These are phyloP conservation scores for Gymnopus androsaceus DNA, from an alignment of 1,284 basidiomycete genomes.

Conservation along the genomic window DNA sequence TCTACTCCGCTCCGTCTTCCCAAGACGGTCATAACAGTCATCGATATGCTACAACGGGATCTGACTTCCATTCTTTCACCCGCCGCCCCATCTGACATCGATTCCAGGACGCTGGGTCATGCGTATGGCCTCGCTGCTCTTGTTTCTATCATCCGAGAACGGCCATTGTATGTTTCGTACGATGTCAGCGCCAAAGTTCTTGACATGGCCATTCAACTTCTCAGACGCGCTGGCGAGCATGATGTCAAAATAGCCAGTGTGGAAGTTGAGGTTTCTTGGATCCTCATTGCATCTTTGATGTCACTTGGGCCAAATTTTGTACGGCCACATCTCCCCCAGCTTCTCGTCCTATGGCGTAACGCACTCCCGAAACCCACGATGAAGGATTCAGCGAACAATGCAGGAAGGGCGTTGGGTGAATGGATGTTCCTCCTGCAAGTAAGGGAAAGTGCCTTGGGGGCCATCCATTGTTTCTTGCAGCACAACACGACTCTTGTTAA, in stretches of 20 bases:
- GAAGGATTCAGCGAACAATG: conserved; percentile 71
- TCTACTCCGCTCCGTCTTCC: conserved; percentile 86
- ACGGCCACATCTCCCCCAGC: conserved; percentile 86
- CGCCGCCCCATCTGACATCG: conserved; percentile 72
- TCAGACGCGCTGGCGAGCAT: conserved; percentile 91
- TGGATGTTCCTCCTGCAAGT: conserved; percentile 94
- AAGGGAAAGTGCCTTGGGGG: conserved; percentile 87
- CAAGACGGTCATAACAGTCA: conserved; percentile 72
- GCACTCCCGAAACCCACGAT: conserved; percentile 92
- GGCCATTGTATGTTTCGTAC: conserved; percentile 93
- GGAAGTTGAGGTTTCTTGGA: conserved; percentile 96
- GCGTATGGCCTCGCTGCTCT: conserved; percentile 88
- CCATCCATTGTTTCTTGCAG: conserved; percentile 85
- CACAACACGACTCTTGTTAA: conserved; percentile 84
- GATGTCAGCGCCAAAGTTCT: conserved; percentile 91
- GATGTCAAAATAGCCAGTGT: conserved; percentile 80
- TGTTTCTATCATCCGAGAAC: conserved; percentile 82
- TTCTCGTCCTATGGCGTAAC: conserved; percentile 95
- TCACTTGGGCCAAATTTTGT: conserved; percentile 93
- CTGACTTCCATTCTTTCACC: conserved; percentile 69
- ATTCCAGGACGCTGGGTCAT: conserved; percentile 79
- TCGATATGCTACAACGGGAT: conserved; percentile 85
- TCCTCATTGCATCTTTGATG: conserved; percentile 88
- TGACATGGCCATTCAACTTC: conserved; percentile 86
- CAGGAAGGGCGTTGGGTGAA: conserved; percentile 72